A percentile compares a stretch with the other conserved stretches of the same genome.
phyloP scores from a whole-genome alignment of 75 land plant species.

The Picea sitchensis region DNA sequence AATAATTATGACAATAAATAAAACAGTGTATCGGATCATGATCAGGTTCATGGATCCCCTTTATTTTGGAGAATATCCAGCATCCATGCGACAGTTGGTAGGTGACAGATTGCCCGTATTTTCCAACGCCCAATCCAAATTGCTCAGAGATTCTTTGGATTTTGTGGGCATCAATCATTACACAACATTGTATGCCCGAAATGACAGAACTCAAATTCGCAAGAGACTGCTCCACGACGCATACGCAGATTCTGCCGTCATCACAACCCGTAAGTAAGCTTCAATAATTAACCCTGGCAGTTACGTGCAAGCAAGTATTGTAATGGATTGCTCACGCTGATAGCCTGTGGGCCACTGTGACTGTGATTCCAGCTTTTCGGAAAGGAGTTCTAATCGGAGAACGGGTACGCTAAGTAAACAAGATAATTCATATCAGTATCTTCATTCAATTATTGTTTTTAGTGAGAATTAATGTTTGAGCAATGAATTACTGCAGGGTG shows the following conservation, averaged over 20 bases:
- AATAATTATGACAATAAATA: not conserved
- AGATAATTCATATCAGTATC: not conserved
- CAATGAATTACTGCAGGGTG: conserved; percentile 45
- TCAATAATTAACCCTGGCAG: not conserved
- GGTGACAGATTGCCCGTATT: conserved; percentile 57
- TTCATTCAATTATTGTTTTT: no score
- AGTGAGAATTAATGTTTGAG: no score
- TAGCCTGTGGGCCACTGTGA: no score
- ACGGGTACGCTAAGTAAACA: conserved; percentile 24
- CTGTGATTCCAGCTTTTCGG: conserved; percentile 28
- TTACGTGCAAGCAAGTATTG: no score
- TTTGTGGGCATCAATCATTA: conserved; percentile 88
- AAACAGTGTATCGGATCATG: not conserved
- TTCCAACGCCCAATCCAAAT: conserved; percentile 22
- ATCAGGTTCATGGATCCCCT: conserved; percentile 77
- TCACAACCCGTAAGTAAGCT: conserved; percentile 41
- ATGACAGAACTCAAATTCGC: conserved; percentile 34
- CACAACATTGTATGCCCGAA: conserved; percentile 61
- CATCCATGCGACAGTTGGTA: conserved; percentile 53
- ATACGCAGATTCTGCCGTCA: conserved; percentile 36
- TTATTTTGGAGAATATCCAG: conserved; percentile 55
- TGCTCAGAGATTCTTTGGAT: conserved; percentile 51
- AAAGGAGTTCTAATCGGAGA: conserved; percentile 46
- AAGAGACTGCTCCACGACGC: conserved; percentile 46
- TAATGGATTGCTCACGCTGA: no score